phyloP scores from a whole-genome alignment of 805 yeast genomes.

The Teunomyces kruisii region DNA sequence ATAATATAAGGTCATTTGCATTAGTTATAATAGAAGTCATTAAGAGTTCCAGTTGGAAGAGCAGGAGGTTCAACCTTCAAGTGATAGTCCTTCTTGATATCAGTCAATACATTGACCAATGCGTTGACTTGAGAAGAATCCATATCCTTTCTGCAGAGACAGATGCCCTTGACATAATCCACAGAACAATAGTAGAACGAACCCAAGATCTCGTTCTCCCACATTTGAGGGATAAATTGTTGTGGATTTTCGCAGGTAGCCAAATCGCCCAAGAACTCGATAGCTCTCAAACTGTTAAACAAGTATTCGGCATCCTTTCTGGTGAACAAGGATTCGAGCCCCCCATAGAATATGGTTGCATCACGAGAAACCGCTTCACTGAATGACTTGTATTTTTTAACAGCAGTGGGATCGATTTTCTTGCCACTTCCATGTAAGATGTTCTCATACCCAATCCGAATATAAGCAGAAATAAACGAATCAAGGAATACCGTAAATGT shows the following conservation, averaged over 20 bases:
- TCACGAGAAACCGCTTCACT: conserved; percentile 40
- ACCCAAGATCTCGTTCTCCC: conserved; percentile 57
- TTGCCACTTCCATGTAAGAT: conserved; percentile 42
- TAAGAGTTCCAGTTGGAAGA: conserved; percentile 32
- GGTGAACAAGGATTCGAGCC: conserved; percentile 38
- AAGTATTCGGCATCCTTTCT: conserved; percentile 39
- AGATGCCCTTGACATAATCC: conserved; percentile 63
- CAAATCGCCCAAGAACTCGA: conserved; percentile 40
- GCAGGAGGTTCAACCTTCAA: conserved; percentile 33
- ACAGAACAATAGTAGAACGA: conserved; percentile 78
- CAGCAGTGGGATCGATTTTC: conserved; percentile 38
- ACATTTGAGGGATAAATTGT: conserved; percentile 42
- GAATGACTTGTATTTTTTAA: conserved; percentile 37
- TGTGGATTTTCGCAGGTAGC: conserved; percentile 39
- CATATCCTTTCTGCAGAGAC: conserved; percentile 50
- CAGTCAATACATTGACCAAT: conserved; percentile 26
- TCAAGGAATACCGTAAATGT: conserved; percentile 40
- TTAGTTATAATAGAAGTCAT: conserved; percentile 26
- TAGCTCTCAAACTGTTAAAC: conserved; percentile 38
- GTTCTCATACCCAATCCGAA: conserved; percentile 41
- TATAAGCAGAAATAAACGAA: conserved; percentile 36
- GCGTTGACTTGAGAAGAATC: conserved; percentile 29
- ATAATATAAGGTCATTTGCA: background rate
- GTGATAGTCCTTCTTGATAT: conserved; percentile 33
- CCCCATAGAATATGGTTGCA: conserved; percentile 35